phyloP scores from a whole-genome alignment of 1,139 yeast genomes.

The Debaryomyces psychrophilus region DNA sequence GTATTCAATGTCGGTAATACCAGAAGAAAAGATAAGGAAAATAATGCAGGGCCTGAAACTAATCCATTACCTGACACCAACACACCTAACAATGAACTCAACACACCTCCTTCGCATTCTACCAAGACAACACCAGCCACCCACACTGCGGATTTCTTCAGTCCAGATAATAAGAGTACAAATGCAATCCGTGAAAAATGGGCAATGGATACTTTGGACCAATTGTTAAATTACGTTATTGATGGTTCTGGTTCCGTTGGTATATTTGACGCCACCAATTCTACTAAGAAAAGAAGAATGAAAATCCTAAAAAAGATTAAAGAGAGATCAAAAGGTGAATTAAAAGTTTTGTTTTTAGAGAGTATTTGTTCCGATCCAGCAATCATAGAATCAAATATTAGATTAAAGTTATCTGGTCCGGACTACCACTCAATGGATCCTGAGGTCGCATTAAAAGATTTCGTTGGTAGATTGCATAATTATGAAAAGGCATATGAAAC shows the following conservation, averaged over 20 bases:
- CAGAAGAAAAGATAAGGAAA: constrained; percentile 68
- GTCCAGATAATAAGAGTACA: constrained; percentile 72
- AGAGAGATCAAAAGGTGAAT: constrained; percentile 68
- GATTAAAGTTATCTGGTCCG: constrained; percentile 88
- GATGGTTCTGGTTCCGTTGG: constrained; percentile 90
- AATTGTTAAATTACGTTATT: constrained; percentile 76
- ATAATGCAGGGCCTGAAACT: constrained; percentile 69
- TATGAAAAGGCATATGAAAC: constrained; percentile 92
- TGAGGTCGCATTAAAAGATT: constrained; percentile 75
- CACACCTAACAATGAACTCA: constrained; percentile 39
- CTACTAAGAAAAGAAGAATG: constrained; percentile 73
- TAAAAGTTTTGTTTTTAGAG: constrained; percentile 83
- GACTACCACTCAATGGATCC: constrained; percentile 90
- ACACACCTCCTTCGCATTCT: constrained; percentile 16
- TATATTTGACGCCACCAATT: constrained; percentile 92
- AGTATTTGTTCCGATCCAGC: constrained; percentile 81
- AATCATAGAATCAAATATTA: constrained; percentile 79
- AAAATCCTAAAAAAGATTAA: constrained; percentile 71
- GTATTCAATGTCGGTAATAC: constrained; percentile 96
- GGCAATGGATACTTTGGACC: constrained; percentile 95
- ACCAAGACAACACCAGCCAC: constrained; percentile 22
- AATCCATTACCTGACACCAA: constrained; percentile 69
- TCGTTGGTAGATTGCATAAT: constrained; percentile 76
- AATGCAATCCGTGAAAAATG: constrained; percentile 80
- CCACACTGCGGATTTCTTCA: constrained; percentile 84